Base-by-base conservation (phyloP, 2,329 filamentous ascomycete genomes). In the Diaporthe sp. region DNA sequence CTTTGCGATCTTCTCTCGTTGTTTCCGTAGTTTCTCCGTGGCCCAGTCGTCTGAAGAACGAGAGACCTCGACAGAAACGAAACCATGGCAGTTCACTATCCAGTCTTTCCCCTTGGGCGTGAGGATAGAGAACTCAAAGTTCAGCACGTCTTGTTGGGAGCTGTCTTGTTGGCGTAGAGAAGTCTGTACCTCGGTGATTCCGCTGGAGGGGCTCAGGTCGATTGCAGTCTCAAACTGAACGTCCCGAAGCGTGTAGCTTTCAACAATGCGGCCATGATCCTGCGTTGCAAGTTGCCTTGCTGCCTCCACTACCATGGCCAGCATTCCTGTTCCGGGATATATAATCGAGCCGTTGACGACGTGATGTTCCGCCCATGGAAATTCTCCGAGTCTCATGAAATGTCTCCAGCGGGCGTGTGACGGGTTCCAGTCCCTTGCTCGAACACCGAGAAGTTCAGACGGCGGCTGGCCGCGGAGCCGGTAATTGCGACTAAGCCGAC, bases 261-360 rank as follows among this genome's bases (percentile, higher is more conserved):
- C 37, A 42, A 44, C n/a, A 25, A 25, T 10, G 19, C 37, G 19
- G 31, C 17, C 34, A 10, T 19, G 8, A 7, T 12, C 37, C 17
- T 22, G 8, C 12, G 17, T 62, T 6, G 19, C 19, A 4, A 62
- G 22, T 42, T 71, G 67, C 10, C n/a, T 42, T 1, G 44, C 53
- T 15, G 53, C 70, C 31, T 72, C 70, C 6, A 72, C 44, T 8
- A 55, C 70, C 70, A 72, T 72, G 12, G 31, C 70, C 8, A 72
- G 39, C 70, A 72, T 72, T 2, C 70, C 70, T 22, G 70, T 37
- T 1, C 7, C 70, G 31, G 70, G 70, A 25, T 72, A 72, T 4
- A 72, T 13, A 1, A 49, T 22, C 3, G 6, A 22, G 4, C 70
- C 70, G 9, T 72, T 46, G 39, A 72, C 31, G n/a, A 31, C 37